phyloP scores from a whole-genome alignment of 345 rosid genomes.

The Acer yangbiense region DNA sequence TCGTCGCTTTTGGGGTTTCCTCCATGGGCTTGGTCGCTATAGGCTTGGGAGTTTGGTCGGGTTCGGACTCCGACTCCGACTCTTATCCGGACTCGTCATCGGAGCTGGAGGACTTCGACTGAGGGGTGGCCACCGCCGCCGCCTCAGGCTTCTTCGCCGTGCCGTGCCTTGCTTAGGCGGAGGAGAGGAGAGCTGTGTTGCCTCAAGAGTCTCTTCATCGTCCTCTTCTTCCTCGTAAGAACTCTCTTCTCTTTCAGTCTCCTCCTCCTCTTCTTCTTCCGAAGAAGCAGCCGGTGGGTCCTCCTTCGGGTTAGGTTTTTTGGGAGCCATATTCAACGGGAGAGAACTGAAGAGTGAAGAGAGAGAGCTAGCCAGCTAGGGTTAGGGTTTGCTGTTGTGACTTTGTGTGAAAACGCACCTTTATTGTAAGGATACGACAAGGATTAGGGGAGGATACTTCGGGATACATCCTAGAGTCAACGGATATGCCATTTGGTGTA shows the following conservation, averaged over 20 bases:
- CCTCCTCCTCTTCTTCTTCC: constrained; percentile 34
- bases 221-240: constrained; percentile 20
- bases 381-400: constrained; percentile 8
- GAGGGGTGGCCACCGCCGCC: background rate
- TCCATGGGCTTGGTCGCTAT: constrained; percentile 33
- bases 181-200: constrained; percentile 1
- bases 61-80: constrained; percentile 28
- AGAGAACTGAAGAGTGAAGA: background rate
- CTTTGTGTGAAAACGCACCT: background rate
- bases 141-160: constrained; percentile 10
- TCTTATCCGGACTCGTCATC: constrained; percentile 25
- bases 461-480: too few species aligned
- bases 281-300: constrained; percentile 35
- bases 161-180: background rate
- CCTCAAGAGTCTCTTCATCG: constrained; percentile 17
- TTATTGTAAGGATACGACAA: too few species aligned
- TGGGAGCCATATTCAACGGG: constrained; percentile 31
- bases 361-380: background rate
- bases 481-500: too few species aligned
- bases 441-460: too few species aligned
- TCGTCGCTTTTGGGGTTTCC: constrained; percentile 20
- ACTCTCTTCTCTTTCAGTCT: constrained; percentile 20
- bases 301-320: constrained; percentile 29
- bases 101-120: constrained; percentile 19
- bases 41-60: constrained; percentile 23